Evolutionary conservation across 75 land plant species (phyloP).

Genomic region (Picea sitchensis): DNA sequence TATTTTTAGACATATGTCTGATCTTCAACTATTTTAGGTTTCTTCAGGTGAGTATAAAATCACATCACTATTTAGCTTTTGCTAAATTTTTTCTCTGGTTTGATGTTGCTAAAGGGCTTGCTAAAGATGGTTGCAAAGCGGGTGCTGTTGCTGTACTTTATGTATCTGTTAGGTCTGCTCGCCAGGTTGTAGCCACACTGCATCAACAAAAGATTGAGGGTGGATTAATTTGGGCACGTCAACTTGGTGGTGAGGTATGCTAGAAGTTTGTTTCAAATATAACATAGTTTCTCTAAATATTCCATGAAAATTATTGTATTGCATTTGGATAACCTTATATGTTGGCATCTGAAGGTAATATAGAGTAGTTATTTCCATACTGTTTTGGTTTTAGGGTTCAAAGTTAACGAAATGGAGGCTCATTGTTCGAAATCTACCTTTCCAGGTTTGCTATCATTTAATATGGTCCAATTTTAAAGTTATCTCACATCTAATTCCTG

Average conservation of each 20-base stretch:
- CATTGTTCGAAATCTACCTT: conserved; percentile 95
- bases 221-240: conserved; percentile 86
- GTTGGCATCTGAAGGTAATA: background rate
- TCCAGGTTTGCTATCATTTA: conserved; percentile 50
- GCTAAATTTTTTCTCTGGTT: background rate
- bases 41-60: too few species aligned
- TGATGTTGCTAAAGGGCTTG: conserved; percentile 37
- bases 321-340: background rate
- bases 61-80: background rate
- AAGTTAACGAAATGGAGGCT: conserved; percentile 91
- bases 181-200: conserved; percentile 58
- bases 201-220: conserved; percentile 73
- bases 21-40: too few species aligned
- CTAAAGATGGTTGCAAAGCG: conserved; percentile 83
- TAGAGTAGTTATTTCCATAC: background rate
- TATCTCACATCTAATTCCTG: background rate
- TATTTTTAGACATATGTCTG: too few species aligned
- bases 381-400: conserved; percentile 59
- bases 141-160: conserved; percentile 72
- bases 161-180: conserved; percentile 74
- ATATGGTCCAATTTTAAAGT: background rate
- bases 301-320: background rate
- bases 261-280: background rate
- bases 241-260: conserved; percentile 95
- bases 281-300: background rate